Evolutionary conservation across 306 rosid genomes (phyloP), one percentile per base, ranked within the genome.

Genomic region (Adenanthera pavonina): DNA sequence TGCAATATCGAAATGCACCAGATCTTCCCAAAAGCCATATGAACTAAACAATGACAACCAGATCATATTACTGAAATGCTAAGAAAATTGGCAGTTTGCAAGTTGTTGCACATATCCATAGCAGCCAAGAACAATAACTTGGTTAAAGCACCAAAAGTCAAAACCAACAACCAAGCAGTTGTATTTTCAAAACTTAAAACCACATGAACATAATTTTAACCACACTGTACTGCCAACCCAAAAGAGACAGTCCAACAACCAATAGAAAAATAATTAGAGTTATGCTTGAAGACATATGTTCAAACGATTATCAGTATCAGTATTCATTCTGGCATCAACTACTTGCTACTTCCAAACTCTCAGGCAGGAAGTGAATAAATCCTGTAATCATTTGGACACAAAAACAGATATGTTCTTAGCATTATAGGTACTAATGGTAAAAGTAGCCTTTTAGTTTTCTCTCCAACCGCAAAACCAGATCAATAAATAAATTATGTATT

Each of bases 401-500:
- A 64, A 77, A 16, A 57, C 7, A 70, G 20, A 57, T 19, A 49
- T 17, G 6, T 5, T 43, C 13, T 17, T 19, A 8, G n/a, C 19
- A 56, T 33, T 2, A 19, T 0, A 57, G 35, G 64, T 19, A 19
- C 35, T 20, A 5, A 80, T 20, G 12, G 19, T 35, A 61, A 72
- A 80, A 20, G 7, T 40, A 34, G 60, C 56, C 20, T 34, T 71
- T 60, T 35, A 20, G 25, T 79, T 51, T 12, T 71, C 66, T 54
- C 60, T 7, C 9, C 30, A 54, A 54, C 30, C 59, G 2, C 4
- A 54, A 54, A 46, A 47, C 20, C 71, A 79, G 74, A 77, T 46
- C 52, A 77, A 77, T 57, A 78, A 77, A 83, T 71, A 64, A 14
- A 53, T 46, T 30, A 64, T 62, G 51, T 43, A 61, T 41, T 34